phyloP scores from a whole-genome alignment of 2,329 filamentous ascomycete species.

The Xenosphaeropsis pyriputrescens region DNA sequence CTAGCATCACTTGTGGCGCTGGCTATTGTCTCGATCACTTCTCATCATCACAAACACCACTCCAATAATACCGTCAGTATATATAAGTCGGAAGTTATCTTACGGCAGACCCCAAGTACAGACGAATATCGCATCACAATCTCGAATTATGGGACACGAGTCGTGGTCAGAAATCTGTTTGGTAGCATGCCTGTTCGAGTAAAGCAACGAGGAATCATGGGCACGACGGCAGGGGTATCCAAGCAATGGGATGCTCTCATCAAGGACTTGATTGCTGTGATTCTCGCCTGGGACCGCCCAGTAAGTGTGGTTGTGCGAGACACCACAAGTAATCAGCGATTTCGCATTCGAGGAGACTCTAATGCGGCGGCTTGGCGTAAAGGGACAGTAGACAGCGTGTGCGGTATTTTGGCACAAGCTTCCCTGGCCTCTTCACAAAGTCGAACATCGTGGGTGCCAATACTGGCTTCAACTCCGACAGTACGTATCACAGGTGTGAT shows the following conservation, averaged over 20 bases:
- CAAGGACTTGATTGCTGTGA: slow-evolving; percentile 37
- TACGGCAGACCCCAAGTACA: slow-evolving; percentile 46
- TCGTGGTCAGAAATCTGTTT: slow-evolving; percentile 69
- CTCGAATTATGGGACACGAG: slow-evolving; percentile 56
- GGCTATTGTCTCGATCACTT: slow-evolving; percentile 64
- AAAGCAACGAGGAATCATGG: slow-evolving; percentile 51
- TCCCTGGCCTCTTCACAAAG: slow-evolving; percentile 40
- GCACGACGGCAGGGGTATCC: slow-evolving; percentile 21
- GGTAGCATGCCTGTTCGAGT: slow-evolving; percentile 83
- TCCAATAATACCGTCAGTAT: slow-evolving; percentile 52
- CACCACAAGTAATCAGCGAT: slow-evolving; percentile 7
- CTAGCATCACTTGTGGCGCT: slow-evolving; percentile 62
- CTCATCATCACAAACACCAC: slow-evolving; percentile 45
- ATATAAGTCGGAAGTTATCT: slow-evolving; percentile 53
- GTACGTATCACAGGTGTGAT: slow-evolving; percentile 57
- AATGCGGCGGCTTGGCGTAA: not conserved
- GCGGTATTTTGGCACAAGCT: slow-evolving; percentile 49
- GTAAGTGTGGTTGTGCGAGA: slow-evolving; percentile 47
- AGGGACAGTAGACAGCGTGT: slow-evolving; percentile 14
- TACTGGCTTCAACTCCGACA: slow-evolving; percentile 48
- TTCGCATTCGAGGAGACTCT: slow-evolving; percentile 9
- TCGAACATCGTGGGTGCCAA: slow-evolving; percentile 48
- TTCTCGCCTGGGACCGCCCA: slow-evolving; percentile 53
- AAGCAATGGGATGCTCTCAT: slow-evolving; percentile 44
- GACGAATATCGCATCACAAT: slow-evolving; percentile 38